A percentile compares a stretch with the other conserved stretches of the same genome.
Conservation (phyloP, 2,329 filamentous ascomycete species). For the Zymoseptoria ardabiliae region DNA sequence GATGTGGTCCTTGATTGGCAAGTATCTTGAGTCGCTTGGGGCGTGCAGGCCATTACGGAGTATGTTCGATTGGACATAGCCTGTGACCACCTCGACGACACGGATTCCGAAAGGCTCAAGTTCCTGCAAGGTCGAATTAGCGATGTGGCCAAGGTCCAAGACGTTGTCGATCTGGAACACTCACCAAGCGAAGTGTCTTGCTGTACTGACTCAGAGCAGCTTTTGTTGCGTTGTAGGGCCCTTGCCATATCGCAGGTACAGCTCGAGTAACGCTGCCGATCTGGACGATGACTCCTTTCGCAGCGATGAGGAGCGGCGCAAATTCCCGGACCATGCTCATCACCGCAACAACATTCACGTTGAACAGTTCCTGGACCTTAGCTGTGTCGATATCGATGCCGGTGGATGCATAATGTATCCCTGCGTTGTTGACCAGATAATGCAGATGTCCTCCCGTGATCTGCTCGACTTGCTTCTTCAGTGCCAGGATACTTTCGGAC, state of each 20-base stretch:
- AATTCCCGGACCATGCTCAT: slow-evolving; percentile 18
- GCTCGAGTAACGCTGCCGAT: slow-evolving; percentile 3
- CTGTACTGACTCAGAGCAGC: slow-evolving; percentile 3
- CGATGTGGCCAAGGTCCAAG: no score
- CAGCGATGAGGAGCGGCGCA: slow-evolving; percentile 2
- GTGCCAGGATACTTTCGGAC: neutral
- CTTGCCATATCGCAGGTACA: slow-evolving; percentile 1
- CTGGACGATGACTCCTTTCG: slow-evolving; percentile 5
- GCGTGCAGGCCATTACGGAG: neutral
- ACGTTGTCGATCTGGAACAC: neutral
- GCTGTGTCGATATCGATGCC: slow-evolving; percentile 16
- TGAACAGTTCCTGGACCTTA: slow-evolving; percentile 16
- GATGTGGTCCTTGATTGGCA: neutral
- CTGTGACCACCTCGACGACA: neutral
- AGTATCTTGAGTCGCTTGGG: neutral
- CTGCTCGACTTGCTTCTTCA: neutral
- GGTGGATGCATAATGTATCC: slow-evolving; percentile 26
- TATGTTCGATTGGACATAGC: neutral
- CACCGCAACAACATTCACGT: slow-evolving; percentile 22
- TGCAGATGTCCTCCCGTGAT: neutral
- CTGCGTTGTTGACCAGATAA: slow-evolving; percentile 3
- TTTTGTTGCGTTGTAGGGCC: slow-evolving; percentile 8
- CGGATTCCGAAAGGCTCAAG: neutral
- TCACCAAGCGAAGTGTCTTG: slow-evolving; percentile 1
- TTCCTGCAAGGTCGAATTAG: neutral